Percentiles rank a stretch among this genome's conserved stretches.
These are phyloP conservation scores for Pinus taeda DNA, from an alignment of 75 land plant species.

Conservation along the genomic window DNA sequence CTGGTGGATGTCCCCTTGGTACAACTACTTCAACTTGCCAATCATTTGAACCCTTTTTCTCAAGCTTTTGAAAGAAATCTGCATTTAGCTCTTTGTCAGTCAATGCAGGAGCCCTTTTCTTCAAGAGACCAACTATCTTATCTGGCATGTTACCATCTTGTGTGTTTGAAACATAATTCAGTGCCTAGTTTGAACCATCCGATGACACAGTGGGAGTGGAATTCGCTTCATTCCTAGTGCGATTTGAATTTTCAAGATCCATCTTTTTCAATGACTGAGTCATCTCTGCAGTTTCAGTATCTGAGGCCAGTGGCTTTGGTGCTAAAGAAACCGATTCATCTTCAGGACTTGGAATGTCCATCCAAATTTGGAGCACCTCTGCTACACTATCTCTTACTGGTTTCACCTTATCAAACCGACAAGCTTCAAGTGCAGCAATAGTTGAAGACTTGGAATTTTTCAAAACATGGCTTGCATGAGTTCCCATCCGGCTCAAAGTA, in stretches of 20 bases:
- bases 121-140: conserved; percentile 45
- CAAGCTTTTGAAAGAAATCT: conserved; percentile 90
- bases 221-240: conserved; percentile 20
- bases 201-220: conserved; percentile 20
- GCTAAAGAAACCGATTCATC: conserved; percentile 29
- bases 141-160: conserved; percentile 34
- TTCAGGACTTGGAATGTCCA: conserved; percentile 54
- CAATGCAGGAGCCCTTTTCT: conserved; percentile 72
- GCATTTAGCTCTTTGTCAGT: conserved; percentile 83
- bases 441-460: conserved; percentile 43
- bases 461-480: conserved; percentile 47
- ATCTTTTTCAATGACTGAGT: conserved; percentile 18
- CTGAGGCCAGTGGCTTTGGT: conserved; percentile 35
- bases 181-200: conserved; percentile 12
- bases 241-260: conserved; percentile 14
- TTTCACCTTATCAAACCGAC: conserved; percentile 97
- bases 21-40: conserved; percentile 91
- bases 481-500: conserved; percentile 48
- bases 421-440: conserved; percentile 55
- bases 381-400: conserved; percentile 89
- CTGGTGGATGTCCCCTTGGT: conserved; percentile 51
- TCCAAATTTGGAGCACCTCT: conserved; percentile 90
- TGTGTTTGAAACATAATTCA: conserved; percentile 18
- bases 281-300: conserved; percentile 27
- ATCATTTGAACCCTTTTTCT: conserved; percentile 63